Evolutionary conservation across 1,284 basidiomycete genomes (phyloP).

Genomic region (Veloboletus limbatus): DNA sequence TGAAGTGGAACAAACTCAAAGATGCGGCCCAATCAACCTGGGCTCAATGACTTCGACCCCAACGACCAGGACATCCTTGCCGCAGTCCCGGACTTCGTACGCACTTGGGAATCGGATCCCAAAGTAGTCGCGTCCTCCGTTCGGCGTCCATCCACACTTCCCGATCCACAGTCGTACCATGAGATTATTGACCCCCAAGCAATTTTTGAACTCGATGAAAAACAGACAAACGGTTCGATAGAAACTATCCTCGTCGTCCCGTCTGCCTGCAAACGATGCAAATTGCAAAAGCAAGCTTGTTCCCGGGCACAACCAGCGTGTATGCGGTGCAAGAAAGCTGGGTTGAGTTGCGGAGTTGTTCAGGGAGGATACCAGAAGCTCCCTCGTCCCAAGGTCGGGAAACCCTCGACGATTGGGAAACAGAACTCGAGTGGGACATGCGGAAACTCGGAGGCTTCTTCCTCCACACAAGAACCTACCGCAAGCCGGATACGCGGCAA

Average conservation of each 20-base stretch:
- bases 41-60: too few species aligned
- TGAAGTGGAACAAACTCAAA: too few species aligned
- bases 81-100: slow-evolving; percentile 25
- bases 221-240: slow-evolving; percentile 4
- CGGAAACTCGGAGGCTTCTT: neutral
- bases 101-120: slow-evolving; percentile 19
- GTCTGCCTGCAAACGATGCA: slow-evolving; percentile 16
- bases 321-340: slow-evolving; percentile 19
- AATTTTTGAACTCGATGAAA: slow-evolving; percentile 31
- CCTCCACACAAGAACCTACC: neutral
- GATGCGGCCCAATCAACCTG: too few species aligned
- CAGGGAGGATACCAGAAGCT: slow-evolving; percentile 22
- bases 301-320: slow-evolving; percentile 25
- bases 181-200: slow-evolving; percentile 16
- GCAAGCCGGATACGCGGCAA: neutral
- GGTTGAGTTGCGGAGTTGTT: neutral
- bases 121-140: slow-evolving; percentile 21
- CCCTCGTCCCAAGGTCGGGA: slow-evolving; percentile 21
- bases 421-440: too few species aligned
- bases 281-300: slow-evolving; percentile 15
- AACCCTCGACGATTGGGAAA: neutral
- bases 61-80: too few species aligned
- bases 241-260: slow-evolving; percentile 26
- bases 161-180: slow-evolving; percentile 20
- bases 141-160: slow-evolving; percentile 25